These are phyloP conservation scores for Mortierella hygrophila DNA, from an alignment of 192 early-diverging fungal genomes.

Conservation along the genomic window DNA sequence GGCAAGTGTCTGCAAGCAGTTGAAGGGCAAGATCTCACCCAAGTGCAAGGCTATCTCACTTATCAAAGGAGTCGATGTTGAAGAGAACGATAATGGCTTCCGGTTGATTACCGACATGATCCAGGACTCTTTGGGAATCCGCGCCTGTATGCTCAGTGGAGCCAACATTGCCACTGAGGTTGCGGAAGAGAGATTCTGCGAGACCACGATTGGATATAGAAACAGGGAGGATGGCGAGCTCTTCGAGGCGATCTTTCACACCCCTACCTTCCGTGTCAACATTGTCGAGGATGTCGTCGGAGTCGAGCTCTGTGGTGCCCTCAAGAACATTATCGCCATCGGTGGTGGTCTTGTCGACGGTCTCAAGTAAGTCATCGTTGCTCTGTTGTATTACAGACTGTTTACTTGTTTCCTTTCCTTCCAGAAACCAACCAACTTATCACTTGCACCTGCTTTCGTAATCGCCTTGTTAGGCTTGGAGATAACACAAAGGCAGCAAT, in stretches of 20 bases:
- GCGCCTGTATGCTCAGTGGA: slow-evolving; percentile 86
- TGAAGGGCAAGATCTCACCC: slow-evolving; percentile 77
- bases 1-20: slow-evolving; percentile 78
- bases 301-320: slow-evolving; percentile 96
- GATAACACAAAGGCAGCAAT: slow-evolving; percentile 99
- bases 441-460: not conserved
- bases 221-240: slow-evolving; percentile 77
- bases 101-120: slow-evolving; percentile 78
- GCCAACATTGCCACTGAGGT: slow-evolving; percentile 98
- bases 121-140: slow-evolving; percentile 69
- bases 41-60: slow-evolving; percentile 89
- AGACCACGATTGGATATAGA: slow-evolving; percentile 89
- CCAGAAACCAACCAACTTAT: not conserved
- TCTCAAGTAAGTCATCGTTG: slow-evolving; percentile 62
- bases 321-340: slow-evolving; percentile 97
- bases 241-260: slow-evolving; percentile 86
- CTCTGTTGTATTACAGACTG: not conserved
- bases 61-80: slow-evolving; percentile 91
- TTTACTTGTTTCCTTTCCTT: not conserved
- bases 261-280: slow-evolving; percentile 87
- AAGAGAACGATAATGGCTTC: slow-evolving; percentile 69
- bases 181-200: slow-evolving; percentile 92
- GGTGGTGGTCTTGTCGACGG: slow-evolving; percentile 96
- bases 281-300: slow-evolving; percentile 87
- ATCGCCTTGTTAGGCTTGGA: slow-evolving; percentile 61